Evolutionary conservation across 768 basidiomycete genomes (phyloP).

Genomic region (Podaxis carcinomalis): DNA sequence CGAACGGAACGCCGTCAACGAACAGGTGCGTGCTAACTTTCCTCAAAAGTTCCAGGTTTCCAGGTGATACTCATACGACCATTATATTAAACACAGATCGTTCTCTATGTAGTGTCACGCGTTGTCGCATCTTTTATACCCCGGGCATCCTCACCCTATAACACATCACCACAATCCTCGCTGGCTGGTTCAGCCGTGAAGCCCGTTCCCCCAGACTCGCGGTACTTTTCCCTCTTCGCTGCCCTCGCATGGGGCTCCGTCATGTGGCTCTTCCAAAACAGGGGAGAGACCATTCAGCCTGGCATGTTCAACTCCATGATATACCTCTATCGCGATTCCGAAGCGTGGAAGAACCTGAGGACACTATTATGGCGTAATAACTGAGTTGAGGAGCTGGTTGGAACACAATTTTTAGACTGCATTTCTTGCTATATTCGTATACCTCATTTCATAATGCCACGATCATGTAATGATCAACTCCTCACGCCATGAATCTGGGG

Average conservation of each 20-base stretch:
- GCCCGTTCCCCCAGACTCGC: slow-evolving; percentile 80
- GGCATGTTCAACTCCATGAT: slow-evolving; percentile 97
- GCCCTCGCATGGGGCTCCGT: slow-evolving; percentile 92
- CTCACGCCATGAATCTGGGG: not conserved
- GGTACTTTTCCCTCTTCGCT: slow-evolving; percentile 83
- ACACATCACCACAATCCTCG: slow-evolving; percentile 36
- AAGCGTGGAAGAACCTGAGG: slow-evolving; percentile 75
- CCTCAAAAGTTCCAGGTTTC: not conserved
- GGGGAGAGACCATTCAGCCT: slow-evolving; percentile 87
- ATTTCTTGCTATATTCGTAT: slow-evolving; percentile 8
- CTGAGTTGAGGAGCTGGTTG: slow-evolving; percentile 26
- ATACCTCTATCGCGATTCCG: slow-evolving; percentile 93
- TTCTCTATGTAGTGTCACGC: slow-evolving; percentile 92
- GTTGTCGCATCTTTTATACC: slow-evolving; percentile 91
- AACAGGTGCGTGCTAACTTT: slow-evolving; percentile 59
- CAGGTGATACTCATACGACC: slow-evolving; percentile 10
- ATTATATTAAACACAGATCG: slow-evolving; percentile 55
- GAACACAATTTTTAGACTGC: not conserved
- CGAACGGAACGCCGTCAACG: slow-evolving; percentile 82
- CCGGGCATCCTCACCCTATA: slow-evolving; percentile 57
- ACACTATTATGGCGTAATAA: slow-evolving; percentile 92
- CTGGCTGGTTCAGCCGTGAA: slow-evolving; percentile 41
- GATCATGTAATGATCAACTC: not conserved
- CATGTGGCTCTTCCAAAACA: slow-evolving; percentile 92
- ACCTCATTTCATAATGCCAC: slow-evolving; percentile 11